Evolutionary conservation across 306 rosid genomes (phyloP).

Genomic region (Clitoria ternatea): DNA sequence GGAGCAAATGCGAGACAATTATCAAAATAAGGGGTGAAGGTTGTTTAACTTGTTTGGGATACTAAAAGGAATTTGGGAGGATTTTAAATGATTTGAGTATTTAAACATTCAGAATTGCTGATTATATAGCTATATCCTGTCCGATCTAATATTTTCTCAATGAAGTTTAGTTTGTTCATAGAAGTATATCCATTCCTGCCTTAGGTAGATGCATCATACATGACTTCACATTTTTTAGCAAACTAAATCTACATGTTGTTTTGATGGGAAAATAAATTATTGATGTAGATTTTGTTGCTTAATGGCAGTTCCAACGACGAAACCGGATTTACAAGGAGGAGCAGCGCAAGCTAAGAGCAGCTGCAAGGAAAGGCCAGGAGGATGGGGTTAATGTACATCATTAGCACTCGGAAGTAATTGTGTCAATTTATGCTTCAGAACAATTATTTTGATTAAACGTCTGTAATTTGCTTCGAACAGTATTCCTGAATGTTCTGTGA

Average conservation of each 20-base stretch:
- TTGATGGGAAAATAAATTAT: constrained; percentile 1
- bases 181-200: not conserved
- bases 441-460: constrained; percentile 33
- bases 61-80: not conserved
- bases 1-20: not conserved
- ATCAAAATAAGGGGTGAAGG: not conserved
- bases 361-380: constrained; percentile 50
- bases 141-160: not conserved
- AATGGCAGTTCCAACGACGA: constrained; percentile 70
- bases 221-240: no score
- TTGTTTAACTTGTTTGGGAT: not conserved
- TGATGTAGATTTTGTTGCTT: constrained; percentile 21
- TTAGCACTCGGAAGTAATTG: constrained; percentile 22
- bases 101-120: not conserved
- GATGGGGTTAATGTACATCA: constrained; percentile 60
- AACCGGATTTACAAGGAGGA: constrained; percentile 95
- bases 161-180: not conserved
- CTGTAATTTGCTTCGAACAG: constrained; percentile 35
- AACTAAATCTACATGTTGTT: not conserved
- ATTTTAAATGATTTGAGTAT: constrained; percentile 4
- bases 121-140: not conserved
- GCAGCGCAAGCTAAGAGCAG: constrained; percentile 87
- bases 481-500: constrained; percentile 35
- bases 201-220: no score
- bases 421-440: constrained; percentile 38